Percentiles rank a stretch among this genome's conserved stretches.
Evolutionary conservation across 768 basidiomycete species (phyloP).

Genomic region (Agaricus blazei): DNA sequence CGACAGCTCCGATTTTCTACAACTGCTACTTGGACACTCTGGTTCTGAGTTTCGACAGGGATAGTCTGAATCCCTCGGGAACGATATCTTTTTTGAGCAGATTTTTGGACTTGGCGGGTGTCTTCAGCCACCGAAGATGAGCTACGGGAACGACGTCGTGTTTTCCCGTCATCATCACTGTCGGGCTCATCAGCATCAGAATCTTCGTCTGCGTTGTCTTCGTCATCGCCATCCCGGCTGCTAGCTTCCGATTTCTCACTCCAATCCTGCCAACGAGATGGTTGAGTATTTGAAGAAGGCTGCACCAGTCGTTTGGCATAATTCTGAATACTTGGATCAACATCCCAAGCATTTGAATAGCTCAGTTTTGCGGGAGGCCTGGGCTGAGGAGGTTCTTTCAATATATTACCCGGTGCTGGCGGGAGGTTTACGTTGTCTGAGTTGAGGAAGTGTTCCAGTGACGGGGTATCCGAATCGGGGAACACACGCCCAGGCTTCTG

Average conservation of each 20-base stretch:
- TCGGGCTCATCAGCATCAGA: conserved; percentile 28
- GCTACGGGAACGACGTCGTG: conserved; percentile 26
- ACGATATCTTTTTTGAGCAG: conserved; percentile 45
- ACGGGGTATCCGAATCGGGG: conserved; percentile 56
- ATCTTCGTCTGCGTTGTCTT: conserved; percentile 64
- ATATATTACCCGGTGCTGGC: conserved; percentile 27
- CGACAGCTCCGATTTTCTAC: conserved; percentile 13
- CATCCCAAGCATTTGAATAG: conserved; percentile 85
- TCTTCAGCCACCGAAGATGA: conserved; percentile 25
- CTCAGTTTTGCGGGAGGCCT: conserved; percentile 55
- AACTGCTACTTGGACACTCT: conserved; percentile 55
- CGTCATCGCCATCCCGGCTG: conserved; percentile 80
- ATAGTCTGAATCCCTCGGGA: conserved; percentile 71
- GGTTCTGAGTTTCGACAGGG: conserved; percentile 44
- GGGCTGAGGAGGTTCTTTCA: conserved; percentile 26
- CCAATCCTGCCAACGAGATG: conserved; percentile 36
- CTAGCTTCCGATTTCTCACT: conserved; percentile 57
- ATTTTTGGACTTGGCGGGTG: conserved; percentile 33
- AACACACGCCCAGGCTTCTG: conserved; percentile 67
- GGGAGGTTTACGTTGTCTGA: conserved; percentile 6
- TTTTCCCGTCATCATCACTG: conserved; percentile 20
- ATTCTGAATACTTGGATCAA: conserved; percentile 69
- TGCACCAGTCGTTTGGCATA: conserved; percentile 62
- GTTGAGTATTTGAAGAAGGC: conserved; percentile 36
- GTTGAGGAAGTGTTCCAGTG: conserved; percentile 39